phyloP scores from a whole-genome alignment of 2,329 filamentous ascomycete species.

The Nemania diffusa region DNA sequence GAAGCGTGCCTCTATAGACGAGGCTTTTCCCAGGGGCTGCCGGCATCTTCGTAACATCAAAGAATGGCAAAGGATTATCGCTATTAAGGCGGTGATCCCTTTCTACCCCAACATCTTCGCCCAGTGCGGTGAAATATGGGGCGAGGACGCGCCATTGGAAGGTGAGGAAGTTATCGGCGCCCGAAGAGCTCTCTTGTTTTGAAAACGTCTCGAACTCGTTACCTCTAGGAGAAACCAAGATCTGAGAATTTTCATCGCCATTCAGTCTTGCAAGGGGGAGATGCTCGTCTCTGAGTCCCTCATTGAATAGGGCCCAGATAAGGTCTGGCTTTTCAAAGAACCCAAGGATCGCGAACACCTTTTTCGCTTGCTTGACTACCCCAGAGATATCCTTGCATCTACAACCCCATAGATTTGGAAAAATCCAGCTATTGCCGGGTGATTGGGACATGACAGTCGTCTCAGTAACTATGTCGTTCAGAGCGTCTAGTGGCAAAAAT shows the following conservation, averaged over 20 bases:
- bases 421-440: too few species aligned
- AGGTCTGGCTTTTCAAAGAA: background rate
- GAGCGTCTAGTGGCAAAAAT: constrained; percentile 13
- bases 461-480: constrained; percentile 22
- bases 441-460: too few species aligned
- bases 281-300: constrained; percentile 18
- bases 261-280: constrained; percentile 6
- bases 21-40: background rate
- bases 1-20: constrained; percentile 17
- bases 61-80: constrained; percentile 62
- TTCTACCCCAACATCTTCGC: too few species aligned
- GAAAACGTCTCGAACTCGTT: constrained; percentile 17
- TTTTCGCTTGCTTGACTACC: background rate
- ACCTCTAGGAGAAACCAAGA: background rate
- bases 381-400: too few species aligned
- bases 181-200: background rate
- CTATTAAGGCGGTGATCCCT: background rate
- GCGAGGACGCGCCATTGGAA: constrained; percentile 18
- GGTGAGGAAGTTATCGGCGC: background rate
- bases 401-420: too few species aligned
- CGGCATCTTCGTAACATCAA: background rate
- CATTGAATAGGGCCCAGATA: background rate
- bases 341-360: constrained; percentile 5
- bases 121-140: background rate
- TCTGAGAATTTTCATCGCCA: too few species aligned